Conservation (phyloP, 2,329 filamentous ascomycete genomes). For the Xylaria sp. region DNA sequence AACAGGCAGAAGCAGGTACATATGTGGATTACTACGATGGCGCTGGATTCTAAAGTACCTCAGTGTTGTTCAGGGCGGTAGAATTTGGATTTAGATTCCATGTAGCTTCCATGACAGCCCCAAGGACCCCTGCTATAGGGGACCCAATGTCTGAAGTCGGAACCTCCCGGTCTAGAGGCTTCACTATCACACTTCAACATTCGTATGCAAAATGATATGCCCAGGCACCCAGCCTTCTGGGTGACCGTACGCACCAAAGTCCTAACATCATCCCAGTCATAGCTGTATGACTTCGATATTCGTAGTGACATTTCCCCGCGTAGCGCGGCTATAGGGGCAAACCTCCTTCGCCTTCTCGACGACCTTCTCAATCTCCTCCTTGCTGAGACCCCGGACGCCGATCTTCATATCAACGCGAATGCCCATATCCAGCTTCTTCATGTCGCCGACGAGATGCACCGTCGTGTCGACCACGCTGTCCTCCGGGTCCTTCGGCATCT, state of each 20-base stretch:
- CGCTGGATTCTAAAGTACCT: no score
- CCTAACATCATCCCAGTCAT: background rate
- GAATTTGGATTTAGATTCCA: no score
- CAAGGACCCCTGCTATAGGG: no score
- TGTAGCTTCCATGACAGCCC: no score
- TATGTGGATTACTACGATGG: no score
- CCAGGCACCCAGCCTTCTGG: background rate
- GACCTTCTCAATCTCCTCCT: constrained; percentile 26
- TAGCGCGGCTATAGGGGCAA: constrained; percentile 39
- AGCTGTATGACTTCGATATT: constrained; percentile 33
- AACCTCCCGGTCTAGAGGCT: no score
- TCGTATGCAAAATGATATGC: background rate
- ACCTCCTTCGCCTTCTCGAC: constrained; percentile 35
- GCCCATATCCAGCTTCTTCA: constrained; percentile 39
- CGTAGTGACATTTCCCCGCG: constrained; percentile 34
- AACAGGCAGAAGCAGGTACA: no score
- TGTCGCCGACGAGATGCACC: constrained; percentile 40
- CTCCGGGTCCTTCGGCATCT: constrained; percentile 33
- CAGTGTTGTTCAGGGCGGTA: no score
- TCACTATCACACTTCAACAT: no score
- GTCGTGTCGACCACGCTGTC: constrained; percentile 37
- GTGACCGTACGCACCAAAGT: background rate
- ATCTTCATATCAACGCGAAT: constrained; percentile 38
- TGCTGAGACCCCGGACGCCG: constrained; percentile 30
- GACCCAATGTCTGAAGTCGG: no score